Evolutionary conservation across 2,329 filamentous ascomycete genomes (phyloP), one percentile per base, ranked within the genome.

Genomic region (Fusarium anguioides): DNA sequence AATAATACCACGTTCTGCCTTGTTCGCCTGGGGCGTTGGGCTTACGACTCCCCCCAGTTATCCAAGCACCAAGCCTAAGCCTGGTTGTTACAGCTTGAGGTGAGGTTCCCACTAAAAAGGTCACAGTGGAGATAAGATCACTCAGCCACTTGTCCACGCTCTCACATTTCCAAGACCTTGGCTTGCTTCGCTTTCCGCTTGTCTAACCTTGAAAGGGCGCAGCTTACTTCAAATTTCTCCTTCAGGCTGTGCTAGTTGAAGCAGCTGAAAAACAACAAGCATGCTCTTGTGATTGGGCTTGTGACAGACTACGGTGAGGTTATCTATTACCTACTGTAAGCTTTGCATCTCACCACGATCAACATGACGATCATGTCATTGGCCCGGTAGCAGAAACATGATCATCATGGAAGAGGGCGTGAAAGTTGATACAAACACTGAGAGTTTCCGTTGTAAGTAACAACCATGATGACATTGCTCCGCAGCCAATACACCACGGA

Each of bases 331-430:
- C 24, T 18, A 47, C 27, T 60, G 44, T 24, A 41, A 62, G 45
- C 41, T 56, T 47, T 61, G 8, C 40, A 67, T 60, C 31, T 39
- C 21, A 37, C 45, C 59, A 55, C 44, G 49, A 69, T 69, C 64
- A 66, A 35, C 66, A 70, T 59, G 52, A 47, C 46, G 54, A 63
- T 68, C 55, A 33, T 46, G 20, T 49, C 46, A 71, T 72, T 72
- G 70, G 66, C 68, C 61, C 54, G 42, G 50, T 52, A 70, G 60
- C 60, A 21, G 39, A 49, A 44, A 51, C 31, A 49, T 55, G 26
- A 50, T 60, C 51, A 49, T 45, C 39, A 56, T 59, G 64, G 63
- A 59, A 50, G 27, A 53, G 37, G 62, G 36, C 63, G 11, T 54
- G 51, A 49, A 6, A 46, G 17, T 12, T 27, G 40, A 41, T 40